Percentiles rank a stretch among this genome's conserved stretches.
phyloP scores from a whole-genome alignment of 2,329 filamentous ascomycete genomes.

The Myriosclerotinia duriaeana region DNA sequence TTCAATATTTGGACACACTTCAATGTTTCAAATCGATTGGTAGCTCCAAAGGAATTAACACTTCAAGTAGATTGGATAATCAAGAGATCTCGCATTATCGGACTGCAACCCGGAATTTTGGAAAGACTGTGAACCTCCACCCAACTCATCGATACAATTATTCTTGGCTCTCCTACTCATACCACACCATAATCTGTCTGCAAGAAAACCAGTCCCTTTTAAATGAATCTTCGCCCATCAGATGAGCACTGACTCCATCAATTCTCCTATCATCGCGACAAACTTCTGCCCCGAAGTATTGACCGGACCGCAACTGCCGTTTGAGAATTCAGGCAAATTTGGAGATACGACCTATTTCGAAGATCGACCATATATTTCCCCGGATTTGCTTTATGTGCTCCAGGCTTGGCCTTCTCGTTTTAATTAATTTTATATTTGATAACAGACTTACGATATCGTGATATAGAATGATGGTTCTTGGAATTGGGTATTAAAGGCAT shows the following conservation, averaged over 20 bases:
- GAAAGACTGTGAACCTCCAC: no score
- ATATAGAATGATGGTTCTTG: not conserved
- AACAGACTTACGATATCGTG: not conserved
- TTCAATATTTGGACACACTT: no score
- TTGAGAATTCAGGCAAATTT: slow-evolving; percentile 22
- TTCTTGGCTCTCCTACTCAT: not conserved
- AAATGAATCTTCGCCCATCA: not conserved
- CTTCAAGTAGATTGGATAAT: no score
- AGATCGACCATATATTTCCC: slow-evolving; percentile 1
- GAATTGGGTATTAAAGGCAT: not conserved
- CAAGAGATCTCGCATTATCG: no score
- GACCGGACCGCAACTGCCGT: slow-evolving; percentile 15
- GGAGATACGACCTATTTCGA: not conserved
- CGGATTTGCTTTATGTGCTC: not conserved
- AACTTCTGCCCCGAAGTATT: not conserved
- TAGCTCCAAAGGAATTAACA: no score
- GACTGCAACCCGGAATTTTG: no score
- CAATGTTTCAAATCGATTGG: no score
- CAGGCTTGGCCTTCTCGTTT: not conserved
- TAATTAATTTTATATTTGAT: not conserved
- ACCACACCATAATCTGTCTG: not conserved
- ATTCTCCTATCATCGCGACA: not conserved
- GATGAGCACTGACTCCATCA: slow-evolving; percentile 2
- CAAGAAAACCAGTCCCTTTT: not conserved
- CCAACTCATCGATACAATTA: not conserved